phyloP scores from a whole-genome alignment of 305 asterid genomes.

The Euphrasia arctica region DNA sequence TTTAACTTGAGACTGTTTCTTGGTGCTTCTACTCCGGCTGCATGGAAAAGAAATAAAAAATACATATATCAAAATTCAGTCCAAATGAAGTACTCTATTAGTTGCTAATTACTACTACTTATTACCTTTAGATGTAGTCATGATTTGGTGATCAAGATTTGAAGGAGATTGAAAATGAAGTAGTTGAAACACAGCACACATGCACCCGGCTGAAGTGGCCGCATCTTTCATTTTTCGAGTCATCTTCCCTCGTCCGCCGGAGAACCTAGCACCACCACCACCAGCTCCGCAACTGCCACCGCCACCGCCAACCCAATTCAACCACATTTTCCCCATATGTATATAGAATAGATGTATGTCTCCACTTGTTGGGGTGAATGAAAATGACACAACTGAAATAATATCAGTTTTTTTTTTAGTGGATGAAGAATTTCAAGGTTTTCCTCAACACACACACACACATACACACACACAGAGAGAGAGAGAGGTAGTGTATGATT shows the following conservation, averaged over 20 bases:
- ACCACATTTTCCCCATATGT: constrained; percentile 52
- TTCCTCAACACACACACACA: too few relatives aligned
- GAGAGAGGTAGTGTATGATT: neutral
- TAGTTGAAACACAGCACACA: constrained; percentile 60
- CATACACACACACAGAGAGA: too few relatives aligned
- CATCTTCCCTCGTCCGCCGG: constrained; percentile 32
- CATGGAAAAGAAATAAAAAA: neutral
- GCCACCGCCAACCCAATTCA: constrained; percentile 35
- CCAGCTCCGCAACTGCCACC: constrained; percentile 13
- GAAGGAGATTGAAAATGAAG: constrained; percentile 42
- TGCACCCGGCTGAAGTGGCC: constrained; percentile 57
- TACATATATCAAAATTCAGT: neutral
- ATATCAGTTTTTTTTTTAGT: neutral
- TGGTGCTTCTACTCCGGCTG: constrained; percentile 70
- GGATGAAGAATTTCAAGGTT: neutral
- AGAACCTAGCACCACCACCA: constrained; percentile 28
- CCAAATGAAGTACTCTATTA: neutral
- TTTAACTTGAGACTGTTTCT: constrained; percentile 74
- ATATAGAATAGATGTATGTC: constrained; percentile 23
- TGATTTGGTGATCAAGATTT: constrained; percentile 29
- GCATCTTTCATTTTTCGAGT: constrained; percentile 20
- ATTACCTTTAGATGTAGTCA: constrained; percentile 26
- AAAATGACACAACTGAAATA: constrained; percentile 7
- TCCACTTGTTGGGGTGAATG: neutral
- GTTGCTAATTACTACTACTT: neutral